Evolutionary conservation across 768 basidiomycete species (phyloP).

Genomic region (Mycena capillaripes): DNA sequence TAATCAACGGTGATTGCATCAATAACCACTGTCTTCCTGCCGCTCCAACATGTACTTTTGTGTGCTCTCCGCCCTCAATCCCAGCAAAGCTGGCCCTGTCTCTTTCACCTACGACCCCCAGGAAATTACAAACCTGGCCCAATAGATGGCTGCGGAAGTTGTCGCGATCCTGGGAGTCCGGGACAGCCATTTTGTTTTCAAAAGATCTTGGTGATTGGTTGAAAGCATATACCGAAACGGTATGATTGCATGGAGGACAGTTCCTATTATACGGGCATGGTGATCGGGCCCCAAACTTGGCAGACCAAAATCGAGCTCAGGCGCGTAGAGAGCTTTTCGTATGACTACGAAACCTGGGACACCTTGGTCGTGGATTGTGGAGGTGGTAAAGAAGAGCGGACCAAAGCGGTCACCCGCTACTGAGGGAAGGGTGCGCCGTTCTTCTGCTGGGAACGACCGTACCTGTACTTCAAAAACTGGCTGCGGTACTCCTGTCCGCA

Average conservation of each 20-base stretch:
- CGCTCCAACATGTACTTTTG: background rate
- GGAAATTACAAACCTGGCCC: background rate
- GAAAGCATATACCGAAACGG: background rate
- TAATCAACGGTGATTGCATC: background rate
- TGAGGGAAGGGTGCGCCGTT: background rate
- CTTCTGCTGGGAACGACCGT: slow-evolving; percentile 12
- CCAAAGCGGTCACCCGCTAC: background rate
- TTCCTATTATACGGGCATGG: background rate
- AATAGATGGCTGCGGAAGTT: background rate
- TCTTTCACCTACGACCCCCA: background rate
- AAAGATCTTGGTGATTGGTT: too few relatives aligned
- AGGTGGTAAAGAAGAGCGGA: background rate
- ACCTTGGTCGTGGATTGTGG: background rate
- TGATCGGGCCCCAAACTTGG: background rate
- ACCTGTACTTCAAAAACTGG: slow-evolving; percentile 4
- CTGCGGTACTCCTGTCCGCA: background rate
- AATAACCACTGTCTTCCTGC: background rate
- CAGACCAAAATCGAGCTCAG: background rate
- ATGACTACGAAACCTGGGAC: background rate
- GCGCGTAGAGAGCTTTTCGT: background rate
- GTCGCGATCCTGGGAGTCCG: background rate
- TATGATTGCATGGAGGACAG: background rate
- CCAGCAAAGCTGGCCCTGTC: background rate
- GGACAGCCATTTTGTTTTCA: too few relatives aligned
- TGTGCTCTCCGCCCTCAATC: background rate